Evolutionary conservation across 805 yeast species (phyloP), one percentile per base, ranked within the genome.

Genomic region (Kuraishia molischiana): DNA sequence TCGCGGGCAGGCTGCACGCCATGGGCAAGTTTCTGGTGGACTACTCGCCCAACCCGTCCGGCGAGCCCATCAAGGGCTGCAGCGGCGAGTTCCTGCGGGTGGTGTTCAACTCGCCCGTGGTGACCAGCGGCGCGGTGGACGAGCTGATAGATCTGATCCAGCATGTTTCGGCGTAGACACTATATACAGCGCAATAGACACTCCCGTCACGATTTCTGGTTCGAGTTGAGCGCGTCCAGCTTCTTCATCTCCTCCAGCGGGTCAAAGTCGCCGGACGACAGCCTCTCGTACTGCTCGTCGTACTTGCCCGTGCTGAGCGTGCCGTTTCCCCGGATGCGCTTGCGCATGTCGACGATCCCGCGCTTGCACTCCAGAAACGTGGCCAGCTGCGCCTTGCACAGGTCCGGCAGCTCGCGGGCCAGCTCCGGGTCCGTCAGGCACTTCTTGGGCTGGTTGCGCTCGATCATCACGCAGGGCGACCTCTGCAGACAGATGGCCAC

Each of bases 401-500:
- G 69, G 53, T 85, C 95, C 1, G 98, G 98, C 19, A 90, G 61
- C 34, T 85, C 83, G 40, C 70, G 69, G 34, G 79, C 67, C 26
- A 90, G 69, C 44, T 80, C 80, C 1, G 95, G 95, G 44, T 89
- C 69, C 29, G 83, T 81, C 17, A 89, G 59, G 53, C 98, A 90
- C 41, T 86, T 79, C 44, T 85, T 80, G 3, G 97, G 97, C 2
- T 85, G 85, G 59, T 92, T 71, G 46, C 98, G 70, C 44, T 92
- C 85, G 18, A 90, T 72, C 64, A 90, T 69, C 36, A 90, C 98
- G 59, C 98, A 90, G 13, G 97, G 97, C 4, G 97, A 87, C 52
- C 97, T 74, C 58, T 90, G 98, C 35, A 90, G 69, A 56, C 98
- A 90, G 17, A 90, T 79, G 8, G 97, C 97, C 41, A 92, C 85